Percentiles rank a stretch among this genome's conserved stretches.
Conservation (phyloP, 331 rosid genomes). For the Prunus yedoensis region DNA sequence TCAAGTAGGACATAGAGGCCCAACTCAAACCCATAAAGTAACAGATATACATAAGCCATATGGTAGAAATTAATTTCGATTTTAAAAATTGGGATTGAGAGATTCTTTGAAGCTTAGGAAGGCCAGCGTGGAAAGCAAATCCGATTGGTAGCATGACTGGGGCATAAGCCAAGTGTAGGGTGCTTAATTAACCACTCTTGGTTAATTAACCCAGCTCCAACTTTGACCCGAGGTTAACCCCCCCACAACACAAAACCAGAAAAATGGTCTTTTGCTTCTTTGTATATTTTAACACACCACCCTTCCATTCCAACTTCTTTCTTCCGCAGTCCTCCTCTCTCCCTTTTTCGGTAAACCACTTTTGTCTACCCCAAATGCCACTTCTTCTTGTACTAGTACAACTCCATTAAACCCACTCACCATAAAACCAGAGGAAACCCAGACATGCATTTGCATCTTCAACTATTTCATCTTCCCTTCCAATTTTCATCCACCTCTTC, state of each 20-base stretch:
- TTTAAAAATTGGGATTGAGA: not conserved
- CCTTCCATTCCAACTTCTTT: not conserved
- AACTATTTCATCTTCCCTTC: not conserved
- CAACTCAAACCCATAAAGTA: not conserved
- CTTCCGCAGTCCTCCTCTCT: slow-evolving; percentile 7
- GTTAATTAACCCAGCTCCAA: slow-evolving; percentile 42
- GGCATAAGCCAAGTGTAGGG: slow-evolving; percentile 68
- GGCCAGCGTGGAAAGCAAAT: slow-evolving; percentile 34
- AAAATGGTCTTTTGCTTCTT: not conserved
- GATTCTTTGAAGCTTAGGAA: slow-evolving; percentile 26
- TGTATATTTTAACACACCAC: not conserved
- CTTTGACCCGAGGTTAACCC: slow-evolving; percentile 36
- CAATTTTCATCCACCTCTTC: not conserved
- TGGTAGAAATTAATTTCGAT: not conserved
- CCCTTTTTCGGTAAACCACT: slow-evolving; percentile 55
- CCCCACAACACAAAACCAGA: not conserved
- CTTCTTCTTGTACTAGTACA: not conserved
- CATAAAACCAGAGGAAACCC: not conserved
- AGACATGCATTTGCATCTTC: not conserved
- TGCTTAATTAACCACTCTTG: slow-evolving; percentile 32
- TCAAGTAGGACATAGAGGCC: not conserved
- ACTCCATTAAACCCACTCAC: not conserved
- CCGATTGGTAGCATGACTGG: slow-evolving; percentile 88
- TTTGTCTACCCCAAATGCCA: slow-evolving; percentile 39
- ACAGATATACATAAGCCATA: not conserved